Evolutionary conservation across 1,284 basidiomycete species (phyloP), one percentile per base, ranked within the genome.

Genomic region (Ustilago tritici): DNA sequence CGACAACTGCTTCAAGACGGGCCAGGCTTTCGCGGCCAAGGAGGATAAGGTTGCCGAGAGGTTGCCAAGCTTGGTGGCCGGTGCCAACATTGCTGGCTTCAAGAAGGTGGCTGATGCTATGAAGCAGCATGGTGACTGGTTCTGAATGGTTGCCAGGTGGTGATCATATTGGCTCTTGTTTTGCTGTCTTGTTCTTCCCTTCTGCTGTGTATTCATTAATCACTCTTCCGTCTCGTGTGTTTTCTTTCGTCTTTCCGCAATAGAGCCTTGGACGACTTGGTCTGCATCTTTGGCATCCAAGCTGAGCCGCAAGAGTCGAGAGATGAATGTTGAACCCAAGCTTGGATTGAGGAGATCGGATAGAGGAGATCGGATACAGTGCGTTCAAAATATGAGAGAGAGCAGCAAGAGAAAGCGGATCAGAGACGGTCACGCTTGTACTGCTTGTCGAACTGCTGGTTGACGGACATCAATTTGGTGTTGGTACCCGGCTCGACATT

Each of bases 41-140:
- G 87, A 84, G 58, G 88, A 90, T 49, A 55, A 62, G 23, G 61
- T 73, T 49, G 40, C 73, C 15, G 64, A 76, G 46, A 70, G 75
- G 61, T 31, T 83, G 5, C 91, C 92, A 8, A 91, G 89, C 65
- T 88, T 93, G 70, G 89, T 92, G 50, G 87, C 88, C 40, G 92
- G 92, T 57, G 92, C 92, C 81, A 93, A 93, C 88, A 91, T 93
- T 61, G 91, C 91, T 69, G 92, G 92, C 9, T 92, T 92, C 88
- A 84, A 82, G 41, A 78, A 78, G 68, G 82, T 83, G 4, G 80
- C 81, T 8, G 79, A 83, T 63, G 82, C 82, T 19, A 81, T 81
- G 79, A 65, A 52, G 38, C 59, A 71, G 52, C 82, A 83, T 56
- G 82, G 82, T 53, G 79, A 82, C 62, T 83, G 73, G 76, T 83